These are phyloP conservation scores for Citrus unshiu DNA, from an alignment of 345 rosid species.

Conservation along the genomic window DNA sequence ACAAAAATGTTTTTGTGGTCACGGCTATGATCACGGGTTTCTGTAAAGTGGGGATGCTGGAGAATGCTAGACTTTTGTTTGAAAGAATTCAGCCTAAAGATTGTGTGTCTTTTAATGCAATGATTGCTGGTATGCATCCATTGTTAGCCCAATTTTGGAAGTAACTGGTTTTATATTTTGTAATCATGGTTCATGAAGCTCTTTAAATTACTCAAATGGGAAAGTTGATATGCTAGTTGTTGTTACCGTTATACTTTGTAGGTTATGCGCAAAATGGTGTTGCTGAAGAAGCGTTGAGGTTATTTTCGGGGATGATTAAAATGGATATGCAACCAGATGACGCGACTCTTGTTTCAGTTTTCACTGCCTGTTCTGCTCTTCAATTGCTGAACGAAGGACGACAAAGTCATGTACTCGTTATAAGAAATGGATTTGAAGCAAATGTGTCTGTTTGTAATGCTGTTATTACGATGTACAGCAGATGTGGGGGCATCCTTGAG, in stretches of 20 bases:
- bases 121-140: conserved; percentile 29
- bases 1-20: conserved; percentile 23
- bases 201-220: not conserved
- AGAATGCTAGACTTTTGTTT: conserved; percentile 33
- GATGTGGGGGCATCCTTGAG: conserved; percentile 28
- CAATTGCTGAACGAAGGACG: conserved; percentile 25
- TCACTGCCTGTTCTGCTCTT: conserved; percentile 29
- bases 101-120: conserved; percentile 36
- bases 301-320: conserved; percentile 18
- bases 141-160: not conserved
- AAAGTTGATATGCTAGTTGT: not conserved
- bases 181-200: not conserved
- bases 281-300: conserved; percentile 28
- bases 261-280: conserved; percentile 29
- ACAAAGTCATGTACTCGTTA: conserved; percentile 22
- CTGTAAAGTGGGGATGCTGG: conserved; percentile 33
- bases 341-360: conserved; percentile 28
- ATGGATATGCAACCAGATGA: conserved; percentile 24
- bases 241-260: not conserved
- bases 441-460: conserved; percentile 26
- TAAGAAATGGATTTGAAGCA: conserved; percentile 22
- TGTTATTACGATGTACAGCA: conserved; percentile 28
- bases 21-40: conserved; percentile 36
- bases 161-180: not conserved
- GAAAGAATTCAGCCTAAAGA: conserved; percentile 27